phyloP scores from a whole-genome alignment of 768 basidiomycete species.

The Pisolithus sp. region DNA sequence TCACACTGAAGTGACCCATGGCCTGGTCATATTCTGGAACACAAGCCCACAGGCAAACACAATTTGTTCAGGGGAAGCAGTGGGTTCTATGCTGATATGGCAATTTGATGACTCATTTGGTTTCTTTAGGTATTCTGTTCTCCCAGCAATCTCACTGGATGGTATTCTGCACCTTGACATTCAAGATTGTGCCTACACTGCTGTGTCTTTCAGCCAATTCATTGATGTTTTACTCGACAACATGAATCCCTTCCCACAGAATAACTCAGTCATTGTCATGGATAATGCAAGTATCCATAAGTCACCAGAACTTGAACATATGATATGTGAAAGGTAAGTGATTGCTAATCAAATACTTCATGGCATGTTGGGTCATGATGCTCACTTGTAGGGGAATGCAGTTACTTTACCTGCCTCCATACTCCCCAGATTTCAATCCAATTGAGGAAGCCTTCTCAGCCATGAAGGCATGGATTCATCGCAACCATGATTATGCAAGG shows the following conservation, averaged over 20 bases:
- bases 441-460: constrained; percentile 20
- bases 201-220: constrained; percentile 13
- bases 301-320: constrained; percentile 6
- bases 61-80: no score
- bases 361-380: not conserved
- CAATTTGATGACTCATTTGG: no score
- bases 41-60: no score
- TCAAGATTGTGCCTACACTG: constrained; percentile 14
- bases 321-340: constrained; percentile 11
- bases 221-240: constrained; percentile 13
- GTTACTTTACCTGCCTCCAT: constrained; percentile 26
- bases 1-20: no score
- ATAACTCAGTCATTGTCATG: constrained; percentile 18
- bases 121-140: no score
- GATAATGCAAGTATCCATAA: constrained; percentile 21
- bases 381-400: constrained; percentile 6
- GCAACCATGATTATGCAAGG: no score
- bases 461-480: constrained; percentile 1
- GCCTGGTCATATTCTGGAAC: no score
- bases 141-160: constrained; percentile 17
- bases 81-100: no score
- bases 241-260: constrained; percentile 17
- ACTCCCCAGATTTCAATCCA: constrained; percentile 31
- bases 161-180: constrained; percentile 21
- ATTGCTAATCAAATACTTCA: no score